These are phyloP conservation scores for Zymoseptoria crescenta DNA, from an alignment of 2,329 filamentous ascomycete genomes.

Conservation along the genomic window DNA sequence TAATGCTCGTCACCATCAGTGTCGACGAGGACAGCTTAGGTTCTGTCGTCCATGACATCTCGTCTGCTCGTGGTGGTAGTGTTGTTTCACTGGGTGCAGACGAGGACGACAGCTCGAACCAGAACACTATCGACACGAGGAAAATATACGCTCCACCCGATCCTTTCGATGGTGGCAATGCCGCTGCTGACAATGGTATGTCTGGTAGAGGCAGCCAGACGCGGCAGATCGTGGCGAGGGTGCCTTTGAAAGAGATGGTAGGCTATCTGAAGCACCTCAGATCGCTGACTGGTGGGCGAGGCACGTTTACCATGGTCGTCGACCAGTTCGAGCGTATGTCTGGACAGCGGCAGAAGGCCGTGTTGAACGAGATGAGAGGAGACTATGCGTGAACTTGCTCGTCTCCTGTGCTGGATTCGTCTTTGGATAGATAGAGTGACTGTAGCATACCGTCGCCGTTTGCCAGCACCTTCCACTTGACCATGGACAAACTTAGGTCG, in stretches of 20 bases:
- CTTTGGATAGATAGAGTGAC: neutral
- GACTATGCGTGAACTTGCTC: slow-evolving; percentile 13
- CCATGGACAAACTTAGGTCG: no score
- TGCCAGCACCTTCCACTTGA: neutral
- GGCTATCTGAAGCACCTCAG: slow-evolving; percentile 85
- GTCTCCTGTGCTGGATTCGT: neutral
- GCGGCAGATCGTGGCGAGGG: slow-evolving; percentile 66
- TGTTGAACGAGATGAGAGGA: slow-evolving; percentile 36
- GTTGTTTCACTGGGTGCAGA: slow-evolving; percentile 59
- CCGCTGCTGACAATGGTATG: slow-evolving; percentile 5
- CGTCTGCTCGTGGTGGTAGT: slow-evolving; percentile 63
- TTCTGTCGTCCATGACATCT: slow-evolving; percentile 73
- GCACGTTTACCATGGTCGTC: slow-evolving; percentile 67
- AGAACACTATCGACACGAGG: slow-evolving; percentile 55
- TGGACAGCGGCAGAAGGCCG: slow-evolving; percentile 50
- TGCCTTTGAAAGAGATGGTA: slow-evolving; percentile 94
- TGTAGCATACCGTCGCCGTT: neutral
- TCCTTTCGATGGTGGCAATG: slow-evolving; percentile 51
- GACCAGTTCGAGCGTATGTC: slow-evolving; percentile 64
- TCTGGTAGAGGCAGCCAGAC: slow-evolving; percentile 27
- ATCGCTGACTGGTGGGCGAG: slow-evolving; percentile 78
- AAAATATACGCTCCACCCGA: slow-evolving; percentile 84
- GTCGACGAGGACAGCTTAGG: slow-evolving; percentile 78
- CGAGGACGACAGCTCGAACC: slow-evolving; percentile 5
- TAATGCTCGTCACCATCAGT: slow-evolving; percentile 82